A percentile compares a stretch with the other conserved stretches of the same genome.
Evolutionary conservation across 139 green algal genomes (phyloP).

Genomic region (Chlorella sp.): DNA sequence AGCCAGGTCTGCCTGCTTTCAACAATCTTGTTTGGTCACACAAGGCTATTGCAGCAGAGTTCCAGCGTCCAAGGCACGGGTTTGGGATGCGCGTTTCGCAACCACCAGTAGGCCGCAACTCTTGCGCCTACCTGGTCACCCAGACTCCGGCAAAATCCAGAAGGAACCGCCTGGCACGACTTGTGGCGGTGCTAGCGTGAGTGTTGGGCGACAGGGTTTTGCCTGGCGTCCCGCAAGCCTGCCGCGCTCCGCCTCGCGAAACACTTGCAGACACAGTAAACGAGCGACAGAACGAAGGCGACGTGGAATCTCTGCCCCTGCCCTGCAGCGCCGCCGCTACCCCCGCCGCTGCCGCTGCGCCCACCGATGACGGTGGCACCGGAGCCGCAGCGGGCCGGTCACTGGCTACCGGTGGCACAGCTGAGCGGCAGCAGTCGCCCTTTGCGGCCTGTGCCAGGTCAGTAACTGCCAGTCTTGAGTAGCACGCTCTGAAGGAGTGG

Average conservation of each 20-base stretch:
- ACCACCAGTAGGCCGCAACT: too few species aligned
- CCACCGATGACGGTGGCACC: too few species aligned
- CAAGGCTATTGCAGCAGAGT: too few species aligned
- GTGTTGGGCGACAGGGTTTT: background rate
- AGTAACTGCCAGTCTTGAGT: background rate
- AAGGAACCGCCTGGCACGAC: background rate
- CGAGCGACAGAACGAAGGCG: too few species aligned
- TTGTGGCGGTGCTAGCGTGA: background rate
- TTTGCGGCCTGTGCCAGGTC: slow-evolving; percentile 12
- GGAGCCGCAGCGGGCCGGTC: background rate
- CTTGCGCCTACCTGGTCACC: too few species aligned
- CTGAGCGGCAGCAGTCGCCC: background rate
- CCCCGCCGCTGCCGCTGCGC: background rate
- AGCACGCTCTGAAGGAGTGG: background rate
- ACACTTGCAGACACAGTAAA: too few species aligned
- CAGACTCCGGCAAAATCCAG: too few species aligned
- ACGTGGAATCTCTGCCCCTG: background rate
- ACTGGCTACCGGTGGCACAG: background rate
- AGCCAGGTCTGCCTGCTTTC: too few species aligned
- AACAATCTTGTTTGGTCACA: too few species aligned
- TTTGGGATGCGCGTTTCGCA: too few species aligned
- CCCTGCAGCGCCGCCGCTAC: background rate
- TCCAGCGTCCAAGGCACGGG: too few species aligned
- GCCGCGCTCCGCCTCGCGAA: background rate
- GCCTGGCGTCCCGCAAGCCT: background rate